phyloP scores from a whole-genome alignment of 495 filamentous ascomycete species.

The Penicillium steckii region DNA sequence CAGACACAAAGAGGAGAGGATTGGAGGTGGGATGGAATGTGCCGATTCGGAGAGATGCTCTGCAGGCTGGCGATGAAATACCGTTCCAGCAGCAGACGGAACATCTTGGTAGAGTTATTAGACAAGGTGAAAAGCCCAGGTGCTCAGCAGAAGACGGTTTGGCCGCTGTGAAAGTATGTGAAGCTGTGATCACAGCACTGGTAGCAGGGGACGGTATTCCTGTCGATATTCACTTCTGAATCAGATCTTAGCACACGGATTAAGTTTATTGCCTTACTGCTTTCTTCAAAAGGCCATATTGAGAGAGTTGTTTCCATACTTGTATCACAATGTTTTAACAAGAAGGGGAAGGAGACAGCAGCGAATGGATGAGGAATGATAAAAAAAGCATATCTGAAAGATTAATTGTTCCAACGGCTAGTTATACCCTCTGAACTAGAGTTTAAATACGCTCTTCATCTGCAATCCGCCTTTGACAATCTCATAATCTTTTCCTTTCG shows the following conservation, averaged over 20 bases:
- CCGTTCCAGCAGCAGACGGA: conserved; percentile 10
- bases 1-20: not conserved
- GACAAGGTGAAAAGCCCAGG: not conserved
- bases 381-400: not conserved
- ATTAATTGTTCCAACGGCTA: no score
- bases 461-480: not conserved
- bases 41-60: not conserved
- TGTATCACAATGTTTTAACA: not conserved
- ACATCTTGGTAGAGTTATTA: conserved; percentile 7
- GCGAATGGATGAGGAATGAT: not conserved
- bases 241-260: no score
- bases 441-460: not conserved
- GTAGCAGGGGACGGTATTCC: conserved; percentile 4
- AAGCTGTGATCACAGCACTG: conserved; percentile 7
- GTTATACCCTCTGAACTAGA: not conserved
- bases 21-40: not conserved
- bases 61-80: not conserved
- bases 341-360: not conserved
- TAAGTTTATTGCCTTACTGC: not conserved
- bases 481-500: conserved; percentile 58
- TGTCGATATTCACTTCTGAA: not conserved
- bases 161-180: conserved; percentile 6
- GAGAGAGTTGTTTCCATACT: no score
- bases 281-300: not conserved
- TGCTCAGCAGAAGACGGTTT: conserved; percentile 15